Conservation (phyloP, 2,329 filamentous ascomycete genomes). For the Fusarium lyarnte region DNA sequence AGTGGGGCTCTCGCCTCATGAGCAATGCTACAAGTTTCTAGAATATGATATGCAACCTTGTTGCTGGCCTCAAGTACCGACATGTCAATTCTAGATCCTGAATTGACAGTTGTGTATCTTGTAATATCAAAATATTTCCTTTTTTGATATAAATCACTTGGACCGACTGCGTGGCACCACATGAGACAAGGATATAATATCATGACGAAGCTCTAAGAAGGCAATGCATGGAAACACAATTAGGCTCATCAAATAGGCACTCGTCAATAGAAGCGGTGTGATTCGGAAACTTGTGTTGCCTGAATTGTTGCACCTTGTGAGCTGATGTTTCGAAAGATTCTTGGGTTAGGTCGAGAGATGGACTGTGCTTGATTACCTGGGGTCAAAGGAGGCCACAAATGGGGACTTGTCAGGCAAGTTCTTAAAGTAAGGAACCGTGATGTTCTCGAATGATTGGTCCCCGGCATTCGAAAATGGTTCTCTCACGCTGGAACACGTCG, state of each 20-base stretch:
- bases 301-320: slow-evolving; percentile 7
- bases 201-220: neutral
- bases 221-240: slow-evolving; percentile 2
- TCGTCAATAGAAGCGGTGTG: slow-evolving; percentile 26
- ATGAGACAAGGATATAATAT: slow-evolving; percentile 18
- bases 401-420: slow-evolving; percentile 14
- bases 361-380: slow-evolving; percentile 31
- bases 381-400: slow-evolving; percentile 5
- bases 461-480: neutral
- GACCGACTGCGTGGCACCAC: slow-evolving; percentile 29
- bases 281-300: slow-evolving; percentile 4
- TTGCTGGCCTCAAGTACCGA: neutral
- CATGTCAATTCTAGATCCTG: neutral
- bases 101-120: neutral
- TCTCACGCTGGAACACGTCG: neutral
- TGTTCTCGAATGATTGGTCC: slow-evolving; percentile 4
- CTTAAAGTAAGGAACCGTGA: neutral
- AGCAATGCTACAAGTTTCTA: neutral
- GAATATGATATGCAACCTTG: neutral
- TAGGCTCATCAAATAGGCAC: neutral
- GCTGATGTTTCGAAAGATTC: slow-evolving; percentile 27
- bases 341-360: slow-evolving; percentile 24
- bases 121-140: neutral
- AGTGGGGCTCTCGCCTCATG: neutral
- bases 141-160: slow-evolving; percentile 2